Conservation (phyloP, 1,139 yeast species). For the Candida smagusa region DNA sequence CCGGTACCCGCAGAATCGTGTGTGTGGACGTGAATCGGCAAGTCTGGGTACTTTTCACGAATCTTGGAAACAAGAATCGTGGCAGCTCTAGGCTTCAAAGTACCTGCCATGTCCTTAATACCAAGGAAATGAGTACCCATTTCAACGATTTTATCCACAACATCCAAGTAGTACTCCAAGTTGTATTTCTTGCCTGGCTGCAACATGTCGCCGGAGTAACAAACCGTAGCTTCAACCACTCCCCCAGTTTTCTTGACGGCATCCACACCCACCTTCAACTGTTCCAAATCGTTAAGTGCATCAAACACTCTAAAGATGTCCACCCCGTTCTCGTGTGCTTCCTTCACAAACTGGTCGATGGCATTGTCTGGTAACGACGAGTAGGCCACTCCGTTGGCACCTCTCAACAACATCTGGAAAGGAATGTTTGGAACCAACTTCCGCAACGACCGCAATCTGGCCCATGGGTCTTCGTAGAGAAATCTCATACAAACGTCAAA, state of each 20-base stretch:
- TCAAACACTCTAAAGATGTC: slow-evolving; percentile 98
- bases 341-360: slow-evolving; percentile 90
- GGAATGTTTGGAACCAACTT: slow-evolving; percentile 95
- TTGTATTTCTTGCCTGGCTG: slow-evolving; percentile 93
- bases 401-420: slow-evolving; percentile 97
- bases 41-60: slow-evolving; percentile 82
- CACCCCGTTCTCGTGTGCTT: slow-evolving; percentile 94
- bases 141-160: slow-evolving; percentile 78
- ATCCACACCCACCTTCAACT: slow-evolving; percentile 93
- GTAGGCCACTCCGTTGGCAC: slow-evolving; percentile 99
- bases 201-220: slow-evolving; percentile 99
- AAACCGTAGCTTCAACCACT: slow-evolving; percentile 96
- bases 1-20: slow-evolving; percentile 99
- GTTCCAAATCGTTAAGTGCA: slow-evolving; percentile 94
- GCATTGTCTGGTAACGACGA: slow-evolving; percentile 98
- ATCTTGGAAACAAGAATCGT: slow-evolving; percentile 71
- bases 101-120: slow-evolving; percentile 99
- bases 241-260: slow-evolving; percentile 99
- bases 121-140: slow-evolving; percentile 98
- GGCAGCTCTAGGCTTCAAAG: slow-evolving; percentile 94
- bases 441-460: slow-evolving; percentile 82
- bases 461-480: slow-evolving; percentile 99
- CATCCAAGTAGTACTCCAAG: slow-evolving; percentile 78
- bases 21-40: slow-evolving; percentile 97
- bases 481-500: slow-evolving; percentile 98